Evolutionary conservation across 169 alveolate species (phyloP), one percentile per base, ranked within the genome.

Genomic region (Plasmodium inui): DNA sequence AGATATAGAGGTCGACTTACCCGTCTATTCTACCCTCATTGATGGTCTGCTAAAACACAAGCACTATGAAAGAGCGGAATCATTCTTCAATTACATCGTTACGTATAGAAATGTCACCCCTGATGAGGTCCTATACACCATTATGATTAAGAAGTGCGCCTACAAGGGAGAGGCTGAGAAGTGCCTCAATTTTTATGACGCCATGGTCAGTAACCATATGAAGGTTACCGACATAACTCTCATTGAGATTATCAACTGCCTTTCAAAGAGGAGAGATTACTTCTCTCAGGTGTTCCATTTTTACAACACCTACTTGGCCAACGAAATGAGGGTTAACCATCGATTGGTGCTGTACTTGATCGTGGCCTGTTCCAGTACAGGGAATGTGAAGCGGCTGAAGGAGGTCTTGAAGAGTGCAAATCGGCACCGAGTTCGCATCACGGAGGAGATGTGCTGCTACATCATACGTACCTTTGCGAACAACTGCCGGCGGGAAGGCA

Each of bases 101-200:
- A 97, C 96, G 1, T 97, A 98, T 97, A 92, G 97, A 53, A 85
- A 93, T 44, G 95, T 97, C 0, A 96, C 96, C 46, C 98, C 98
- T 1, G 98, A 97, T 83, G 98, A 95, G 67, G 96, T 95, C 5
- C 85, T 97, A 17, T 97, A 96, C 71, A 96, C 98, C n/a, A 96
- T 95, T 28, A 96, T 97, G 98, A 97, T 97, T 67, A 97, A 96
- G 70, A 97, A 97, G 1, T 95, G 97, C 53, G 93, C 93, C 2
- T 28, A 67, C 34, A 90, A 84, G 5, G 76, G 82, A 8, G 98
- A 97, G 70, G 97, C 98, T 0, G 98, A 97, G 71, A 96, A 95
- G 78, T 98, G 98, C 9, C 76, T 97, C 83, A 93, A 89, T 32
- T 44, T 96, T 74, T 96, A 96, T 82, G 97, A 97, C 50, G 97